A percentile compares a stretch with the other conserved stretches of the same genome.
phyloP scores from a whole-genome alignment of 2,329 filamentous ascomycete species.

The Xylariaceae sp. region DNA sequence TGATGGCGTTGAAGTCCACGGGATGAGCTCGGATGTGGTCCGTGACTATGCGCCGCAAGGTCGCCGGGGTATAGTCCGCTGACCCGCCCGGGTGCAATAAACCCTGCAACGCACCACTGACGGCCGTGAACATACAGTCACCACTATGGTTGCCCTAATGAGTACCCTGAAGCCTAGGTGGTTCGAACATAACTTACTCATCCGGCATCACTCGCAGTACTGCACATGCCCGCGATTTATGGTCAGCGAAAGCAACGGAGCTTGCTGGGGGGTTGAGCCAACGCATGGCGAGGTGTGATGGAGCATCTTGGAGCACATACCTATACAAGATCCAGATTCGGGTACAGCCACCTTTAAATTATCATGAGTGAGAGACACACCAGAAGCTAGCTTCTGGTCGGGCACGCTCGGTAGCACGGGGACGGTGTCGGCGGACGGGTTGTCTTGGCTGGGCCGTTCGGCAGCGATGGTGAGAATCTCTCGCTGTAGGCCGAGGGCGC shows the following conservation, averaged over 20 bases:
- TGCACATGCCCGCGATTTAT: conserved; percentile 23
- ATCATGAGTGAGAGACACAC: conserved; percentile 24
- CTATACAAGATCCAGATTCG: conserved; percentile 48
- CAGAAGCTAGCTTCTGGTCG: neutral
- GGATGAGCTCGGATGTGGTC: conserved; percentile 73
- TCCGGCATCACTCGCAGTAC: conserved; percentile 94
- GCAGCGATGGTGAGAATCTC: conserved; percentile 50
- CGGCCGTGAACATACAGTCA: conserved; percentile 87
- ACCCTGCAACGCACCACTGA: conserved; percentile 74
- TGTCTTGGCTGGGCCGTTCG: conserved; percentile 33
- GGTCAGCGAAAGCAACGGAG: conserved; percentile 3
- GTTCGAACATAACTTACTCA: conserved; percentile 43
- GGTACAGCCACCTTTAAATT: conserved; percentile 49
- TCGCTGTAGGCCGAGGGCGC: conserved; percentile 46
- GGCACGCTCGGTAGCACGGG: conserved; percentile 1
- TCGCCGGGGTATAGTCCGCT: conserved; percentile 7
- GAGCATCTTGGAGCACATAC: conserved; percentile 30
- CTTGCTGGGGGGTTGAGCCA: neutral
- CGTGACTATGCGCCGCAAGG: conserved; percentile 72
- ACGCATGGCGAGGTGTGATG: neutral
- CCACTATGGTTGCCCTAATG: conserved; percentile 44
- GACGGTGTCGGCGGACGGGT: conserved; percentile 1
- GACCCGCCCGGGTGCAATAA: conserved; percentile 20
- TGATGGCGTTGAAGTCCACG: conserved; percentile 69
- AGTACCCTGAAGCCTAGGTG: too few species aligned